phyloP scores from a whole-genome alignment of 164 flowering plant species.

The Houttuynia cordata region DNA sequence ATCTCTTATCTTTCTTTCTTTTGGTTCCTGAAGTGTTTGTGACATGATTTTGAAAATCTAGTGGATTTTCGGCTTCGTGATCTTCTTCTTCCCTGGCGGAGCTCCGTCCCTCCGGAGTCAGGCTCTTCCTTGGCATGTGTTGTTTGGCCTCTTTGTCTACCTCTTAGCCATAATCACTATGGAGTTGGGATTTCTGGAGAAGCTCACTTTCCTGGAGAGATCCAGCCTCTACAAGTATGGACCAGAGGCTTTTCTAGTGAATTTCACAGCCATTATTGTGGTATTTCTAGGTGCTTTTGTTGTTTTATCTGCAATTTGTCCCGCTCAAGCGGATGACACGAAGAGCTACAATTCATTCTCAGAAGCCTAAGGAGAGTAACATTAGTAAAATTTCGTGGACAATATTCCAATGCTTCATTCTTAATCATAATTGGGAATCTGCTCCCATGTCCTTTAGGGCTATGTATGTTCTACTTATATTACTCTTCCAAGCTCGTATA shows the following conservation, averaged over 20 bases:
- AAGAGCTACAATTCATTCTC: constrained; percentile 44
- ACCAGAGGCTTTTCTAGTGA: constrained; percentile 74
- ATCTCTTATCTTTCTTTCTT: neutral
- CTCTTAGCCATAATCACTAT: constrained; percentile 55
- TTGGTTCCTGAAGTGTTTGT: neutral
- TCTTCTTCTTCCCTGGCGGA: constrained; percentile 79
- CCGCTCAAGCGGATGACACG: constrained; percentile 26
- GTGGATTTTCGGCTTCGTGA: constrained; percentile 72
- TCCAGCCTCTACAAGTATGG: constrained; percentile 65
- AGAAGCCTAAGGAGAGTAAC: neutral
- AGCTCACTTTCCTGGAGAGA: constrained; percentile 85
- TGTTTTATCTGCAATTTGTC: constrained; percentile 26
- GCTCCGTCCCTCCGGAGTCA: constrained; percentile 24
- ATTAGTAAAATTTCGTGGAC: no score
- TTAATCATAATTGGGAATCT: no score
- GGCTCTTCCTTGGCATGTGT: constrained; percentile 74
- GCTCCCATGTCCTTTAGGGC: no score
- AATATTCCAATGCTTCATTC: no score
- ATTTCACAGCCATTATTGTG: constrained; percentile 64
- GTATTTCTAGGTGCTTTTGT: constrained; percentile 56
- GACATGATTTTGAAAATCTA: constrained; percentile 16
- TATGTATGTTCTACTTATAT: no score
- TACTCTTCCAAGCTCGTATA: no score
- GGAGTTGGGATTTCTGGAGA: constrained; percentile 68
- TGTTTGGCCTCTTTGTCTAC: constrained; percentile 57